A percentile compares a stretch with the other conserved stretches of the same genome.
phyloP scores from a whole-genome alignment of 768 basidiomycete genomes.

The Pulveroboletus ravenelii region DNA sequence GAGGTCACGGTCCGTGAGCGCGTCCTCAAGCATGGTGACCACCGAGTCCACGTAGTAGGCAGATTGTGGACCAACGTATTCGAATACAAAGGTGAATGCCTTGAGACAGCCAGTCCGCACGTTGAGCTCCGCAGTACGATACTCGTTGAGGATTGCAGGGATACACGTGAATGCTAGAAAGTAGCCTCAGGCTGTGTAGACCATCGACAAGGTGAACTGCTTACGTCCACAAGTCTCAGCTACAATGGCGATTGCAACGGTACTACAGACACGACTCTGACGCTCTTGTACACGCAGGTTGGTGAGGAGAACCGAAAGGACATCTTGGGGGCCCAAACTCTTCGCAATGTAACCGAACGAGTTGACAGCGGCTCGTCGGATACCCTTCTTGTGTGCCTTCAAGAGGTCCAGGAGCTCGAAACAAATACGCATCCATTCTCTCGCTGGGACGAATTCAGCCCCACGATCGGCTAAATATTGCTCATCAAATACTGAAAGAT shows the following conservation, averaged over 20 bases:
- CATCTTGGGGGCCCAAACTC: slow-evolving; percentile 98
- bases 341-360: slow-evolving; percentile 99
- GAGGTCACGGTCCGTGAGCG: slow-evolving; percentile 94
- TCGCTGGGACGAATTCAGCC: slow-evolving; percentile 95
- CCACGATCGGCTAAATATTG: slow-evolving; percentile 79
- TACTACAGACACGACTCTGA: slow-evolving; percentile 97
- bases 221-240: slow-evolving; percentile 85
- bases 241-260: slow-evolving; percentile 95
- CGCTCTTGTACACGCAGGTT: slow-evolving; percentile 98
- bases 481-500: neutral
- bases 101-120: slow-evolving; percentile 98
- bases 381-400: slow-evolving; percentile 99
- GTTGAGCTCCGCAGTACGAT: slow-evolving; percentile 96
- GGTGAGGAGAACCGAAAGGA: slow-evolving; percentile 90
- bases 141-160: slow-evolving; percentile 97
- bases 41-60: slow-evolving; percentile 97
- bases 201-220: slow-evolving; percentile 10
- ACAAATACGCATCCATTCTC: slow-evolving; percentile 99
- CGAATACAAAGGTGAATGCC: slow-evolving; percentile 97
- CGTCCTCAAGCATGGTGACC: slow-evolving; percentile 97
- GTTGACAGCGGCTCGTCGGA: slow-evolving; percentile 97
- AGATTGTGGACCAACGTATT: slow-evolving; percentile 96
- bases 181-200: slow-evolving; percentile 6
- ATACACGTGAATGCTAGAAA: slow-evolving; percentile 90
- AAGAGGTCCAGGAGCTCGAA: slow-evolving; percentile 95